phyloP scores from a whole-genome alignment of 2,329 filamentous ascomycete genomes.

The Trichoderma sp. region DNA sequence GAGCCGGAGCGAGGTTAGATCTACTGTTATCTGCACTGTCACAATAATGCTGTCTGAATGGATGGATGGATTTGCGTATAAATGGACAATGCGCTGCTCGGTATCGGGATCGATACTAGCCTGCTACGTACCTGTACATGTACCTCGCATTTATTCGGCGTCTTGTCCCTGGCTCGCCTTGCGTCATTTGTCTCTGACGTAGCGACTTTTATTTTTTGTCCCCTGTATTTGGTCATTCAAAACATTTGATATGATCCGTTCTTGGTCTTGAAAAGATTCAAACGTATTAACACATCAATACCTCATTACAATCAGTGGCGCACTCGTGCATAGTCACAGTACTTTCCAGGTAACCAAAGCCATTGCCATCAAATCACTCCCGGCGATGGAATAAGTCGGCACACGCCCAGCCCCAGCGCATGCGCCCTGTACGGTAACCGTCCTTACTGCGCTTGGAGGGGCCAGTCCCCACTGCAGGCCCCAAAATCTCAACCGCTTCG shows the following conservation, averaged over 20 bases:
- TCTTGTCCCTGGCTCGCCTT: not conserved
- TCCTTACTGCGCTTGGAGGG: not conserved
- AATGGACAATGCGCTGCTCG: not conserved
- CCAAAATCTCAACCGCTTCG: conserved; percentile 5
- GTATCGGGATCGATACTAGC: not conserved
- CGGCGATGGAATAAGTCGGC: not conserved
- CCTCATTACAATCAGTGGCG: not conserved
- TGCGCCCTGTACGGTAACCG: not conserved
- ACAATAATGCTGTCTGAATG: not conserved
- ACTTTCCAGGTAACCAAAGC: not conserved
- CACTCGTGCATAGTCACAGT: not conserved
- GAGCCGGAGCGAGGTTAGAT: not conserved
- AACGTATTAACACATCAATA: not conserved
- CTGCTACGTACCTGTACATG: not conserved
- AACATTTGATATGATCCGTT: not conserved
- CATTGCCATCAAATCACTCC: not conserved
- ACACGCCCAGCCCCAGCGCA: not conserved
- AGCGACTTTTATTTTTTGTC: not conserved
- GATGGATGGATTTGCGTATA: no score
- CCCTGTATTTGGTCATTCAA: not conserved
- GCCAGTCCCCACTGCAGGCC: conserved; percentile 9
- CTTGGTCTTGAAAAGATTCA: not conserved
- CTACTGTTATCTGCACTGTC: not conserved
- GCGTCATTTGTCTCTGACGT: conserved; percentile 19
- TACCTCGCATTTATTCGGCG: not conserved